These are phyloP conservation scores for Glarea lozoyensis DNA, from an alignment of 495 filamentous ascomycete species.

Conservation along the genomic window DNA sequence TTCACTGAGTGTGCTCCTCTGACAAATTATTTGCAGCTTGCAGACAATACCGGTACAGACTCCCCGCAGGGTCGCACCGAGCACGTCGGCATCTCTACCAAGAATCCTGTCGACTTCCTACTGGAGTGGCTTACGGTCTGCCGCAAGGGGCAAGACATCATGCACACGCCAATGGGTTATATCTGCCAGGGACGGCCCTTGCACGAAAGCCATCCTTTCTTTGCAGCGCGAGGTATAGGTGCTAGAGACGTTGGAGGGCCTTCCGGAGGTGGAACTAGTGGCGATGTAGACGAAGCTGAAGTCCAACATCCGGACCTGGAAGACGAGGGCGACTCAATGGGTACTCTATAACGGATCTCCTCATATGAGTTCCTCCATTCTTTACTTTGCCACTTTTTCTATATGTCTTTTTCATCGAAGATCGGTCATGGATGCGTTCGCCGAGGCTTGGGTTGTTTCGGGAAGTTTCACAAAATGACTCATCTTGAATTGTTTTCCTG, in stretches of 20 bases:
- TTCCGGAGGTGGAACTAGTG: neutral
- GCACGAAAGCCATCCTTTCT: conserved; percentile 30
- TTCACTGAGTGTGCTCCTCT: conserved; percentile 24
- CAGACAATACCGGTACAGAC: neutral
- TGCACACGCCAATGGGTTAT: conserved; percentile 47
- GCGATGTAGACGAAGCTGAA: conserved; percentile 6
- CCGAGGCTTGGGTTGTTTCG: conserved; percentile 1
- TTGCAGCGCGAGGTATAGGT: conserved; percentile 12
- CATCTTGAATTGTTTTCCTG: too few species aligned
- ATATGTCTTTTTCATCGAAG: neutral
- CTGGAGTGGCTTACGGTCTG: conserved; percentile 42
- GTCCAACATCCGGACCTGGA: conserved; percentile 3
- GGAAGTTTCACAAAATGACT: neutral
- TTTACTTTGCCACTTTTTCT: conserved; percentile 1
- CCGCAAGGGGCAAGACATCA: conserved; percentile 39
- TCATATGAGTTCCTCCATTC: conserved; percentile 1
- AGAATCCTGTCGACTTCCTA: conserved; percentile 30
- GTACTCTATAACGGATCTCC: conserved; percentile 3
- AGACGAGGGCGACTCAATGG: conserved; percentile 2
- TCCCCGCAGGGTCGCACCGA: neutral
- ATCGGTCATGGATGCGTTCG: conserved; percentile 1
- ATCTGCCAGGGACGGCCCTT: conserved; percentile 35
- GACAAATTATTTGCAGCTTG: conserved; percentile 6
- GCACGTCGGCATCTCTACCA: conserved; percentile 14
- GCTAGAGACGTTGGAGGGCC: conserved; percentile 1